phyloP scores from a whole-genome alignment of 495 filamentous ascomycete species.

The Elasticomyces elasticus region DNA sequence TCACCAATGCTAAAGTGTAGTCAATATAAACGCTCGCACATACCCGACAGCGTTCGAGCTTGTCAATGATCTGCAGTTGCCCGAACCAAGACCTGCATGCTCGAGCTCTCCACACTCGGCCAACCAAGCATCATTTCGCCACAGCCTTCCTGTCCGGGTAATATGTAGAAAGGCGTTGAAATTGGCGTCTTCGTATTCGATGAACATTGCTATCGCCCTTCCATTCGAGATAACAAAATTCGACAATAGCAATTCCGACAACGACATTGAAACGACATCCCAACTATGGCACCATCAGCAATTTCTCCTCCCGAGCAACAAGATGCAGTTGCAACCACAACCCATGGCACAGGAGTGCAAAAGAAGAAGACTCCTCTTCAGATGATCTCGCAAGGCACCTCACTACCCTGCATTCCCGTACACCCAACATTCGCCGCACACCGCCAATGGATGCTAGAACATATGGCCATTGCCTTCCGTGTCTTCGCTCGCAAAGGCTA shows the following conservation, averaged over 20 bases:
- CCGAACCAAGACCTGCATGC: background rate
- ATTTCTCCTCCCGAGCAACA: conserved; percentile 1
- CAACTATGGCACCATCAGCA: conserved; percentile 20
- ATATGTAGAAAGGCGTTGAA: background rate
- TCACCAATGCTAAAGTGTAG: too few species aligned
- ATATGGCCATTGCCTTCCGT: conserved; percentile 53
- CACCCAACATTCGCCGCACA: conserved; percentile 27
- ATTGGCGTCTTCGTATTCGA: background rate
- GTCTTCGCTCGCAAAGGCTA: conserved; percentile 48
- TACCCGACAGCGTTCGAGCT: too few species aligned
- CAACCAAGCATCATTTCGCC: background rate
- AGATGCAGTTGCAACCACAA: background rate
- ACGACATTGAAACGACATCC: background rate
- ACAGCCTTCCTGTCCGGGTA: background rate
- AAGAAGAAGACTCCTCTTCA: conserved; percentile 28
- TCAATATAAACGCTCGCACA: too few species aligned
- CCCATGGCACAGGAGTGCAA: background rate
- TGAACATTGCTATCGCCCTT: too few species aligned
- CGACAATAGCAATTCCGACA: background rate
- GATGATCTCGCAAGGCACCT: conserved; percentile 30
- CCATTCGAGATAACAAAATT: too few species aligned
- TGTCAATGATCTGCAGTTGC: background rate
- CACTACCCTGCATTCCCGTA: conserved; percentile 25
- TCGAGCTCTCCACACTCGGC: background rate
- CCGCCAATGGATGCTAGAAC: conserved; percentile 41